Evolutionary conservation across 768 basidiomycete species (phyloP), one percentile per base, ranked within the genome.

Genomic region (Mycena chlorophos): DNA sequence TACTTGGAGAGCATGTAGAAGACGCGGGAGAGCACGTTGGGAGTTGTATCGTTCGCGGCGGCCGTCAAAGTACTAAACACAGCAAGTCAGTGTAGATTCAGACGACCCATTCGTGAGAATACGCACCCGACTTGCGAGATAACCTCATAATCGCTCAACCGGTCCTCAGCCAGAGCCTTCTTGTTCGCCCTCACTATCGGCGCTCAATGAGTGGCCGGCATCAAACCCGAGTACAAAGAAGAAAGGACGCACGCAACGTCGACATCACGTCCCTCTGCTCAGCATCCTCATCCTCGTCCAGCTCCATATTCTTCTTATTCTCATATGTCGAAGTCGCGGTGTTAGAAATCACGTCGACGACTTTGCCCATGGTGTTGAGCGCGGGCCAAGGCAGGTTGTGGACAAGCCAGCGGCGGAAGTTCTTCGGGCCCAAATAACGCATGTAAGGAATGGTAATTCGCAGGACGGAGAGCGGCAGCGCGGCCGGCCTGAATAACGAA

Each of bases 221-320:
- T n/a, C n/a, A n/a, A 19, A 42, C 12, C 34, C n/a, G 40, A 46
- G 37, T 12, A 29, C 16, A 22, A 34, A 22, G 38, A 34, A 12
- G 10, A 20, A 3, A n/a, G 4, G 5, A 20, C 69, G 51, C 48
- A 74, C 71, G 54, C 19, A 74, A 60, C 28, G 68, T 63, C 46
- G 70, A 70, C 65, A 72, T 67, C 47, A 74, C 68, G 42, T 74
- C 71, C 42, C 65, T 71, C 10, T 69, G 69, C 29, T 42, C 40
- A 8, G 13, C 40, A 20, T 42, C 40, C 62, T 59, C 13, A 69
- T 42, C 65, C 17, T 53, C 70, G 13, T n/a, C 69, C 63, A 48
- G 31, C 19, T 70, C 45, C 4, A 65, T 65, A 23, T 26, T 50
- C 38, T 65, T 68, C 63, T 72, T 72, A 45, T 63, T 61, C 6